Percentiles rank a stretch among this genome's conserved stretches.
These are phyloP conservation scores for Phanerochaete carnosa DNA, from an alignment of 768 basidiomycete species.

Conservation along the genomic window DNA sequence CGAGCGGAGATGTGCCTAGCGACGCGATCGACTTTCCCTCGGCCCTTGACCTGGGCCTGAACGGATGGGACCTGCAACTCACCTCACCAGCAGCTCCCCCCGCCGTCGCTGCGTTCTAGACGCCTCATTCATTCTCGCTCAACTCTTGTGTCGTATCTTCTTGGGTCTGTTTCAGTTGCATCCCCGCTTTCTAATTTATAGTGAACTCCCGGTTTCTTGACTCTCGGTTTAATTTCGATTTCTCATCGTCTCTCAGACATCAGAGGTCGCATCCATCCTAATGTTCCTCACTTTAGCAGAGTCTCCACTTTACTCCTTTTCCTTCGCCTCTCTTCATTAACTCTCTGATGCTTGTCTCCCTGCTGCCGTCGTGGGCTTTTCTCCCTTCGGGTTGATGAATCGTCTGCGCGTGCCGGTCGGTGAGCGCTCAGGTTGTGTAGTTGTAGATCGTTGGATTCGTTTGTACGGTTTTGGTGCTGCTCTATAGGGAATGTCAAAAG, in stretches of 20 bases:
- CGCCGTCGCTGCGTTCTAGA: slow-evolving; percentile 16
- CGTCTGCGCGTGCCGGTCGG: slow-evolving; percentile 28
- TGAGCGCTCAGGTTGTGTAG: slow-evolving; percentile 42
- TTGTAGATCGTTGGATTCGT: neutral
- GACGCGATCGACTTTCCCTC: slow-evolving; percentile 22
- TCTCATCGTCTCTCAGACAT: neutral
- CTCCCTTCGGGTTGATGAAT: slow-evolving; percentile 49
- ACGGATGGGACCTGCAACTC: slow-evolving; percentile 20
- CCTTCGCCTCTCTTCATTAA: slow-evolving; percentile 8
- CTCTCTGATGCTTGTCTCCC: slow-evolving; percentile 30
- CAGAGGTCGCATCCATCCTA: slow-evolving; percentile 23
- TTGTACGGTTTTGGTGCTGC: neutral
- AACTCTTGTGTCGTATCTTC: neutral
- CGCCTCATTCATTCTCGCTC: neutral
- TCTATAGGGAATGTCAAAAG: neutral
- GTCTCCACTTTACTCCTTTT: slow-evolving; percentile 2
- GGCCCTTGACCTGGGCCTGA: slow-evolving; percentile 29
- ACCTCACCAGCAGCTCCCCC: neutral
- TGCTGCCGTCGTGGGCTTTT: slow-evolving; percentile 22
- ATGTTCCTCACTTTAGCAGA: neutral
- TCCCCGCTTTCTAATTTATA: slow-evolving; percentile 12
- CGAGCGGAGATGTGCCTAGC: slow-evolving; percentile 15
- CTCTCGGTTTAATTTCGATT: slow-evolving; percentile 14
- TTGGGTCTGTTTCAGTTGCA: slow-evolving; percentile 15
- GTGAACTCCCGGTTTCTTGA: slow-evolving; percentile 1